Conservation (phyloP, 805 yeast genomes). For the Schizosaccharomyces pombe region DNA sequence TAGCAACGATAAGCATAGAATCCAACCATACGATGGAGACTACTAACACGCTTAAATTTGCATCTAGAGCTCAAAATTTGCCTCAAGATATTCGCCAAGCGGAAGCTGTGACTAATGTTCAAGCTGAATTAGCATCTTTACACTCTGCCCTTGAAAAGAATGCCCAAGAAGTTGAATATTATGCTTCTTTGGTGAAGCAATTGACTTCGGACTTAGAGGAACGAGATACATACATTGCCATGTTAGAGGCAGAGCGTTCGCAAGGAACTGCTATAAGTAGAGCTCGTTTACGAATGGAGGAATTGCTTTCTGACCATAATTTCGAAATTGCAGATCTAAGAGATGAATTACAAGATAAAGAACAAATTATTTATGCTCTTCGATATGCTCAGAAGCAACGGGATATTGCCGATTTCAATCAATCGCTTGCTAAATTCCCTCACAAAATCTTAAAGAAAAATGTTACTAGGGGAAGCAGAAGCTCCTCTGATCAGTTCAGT, state of each 20-base stretch:
- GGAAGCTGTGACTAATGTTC: slow-evolving; percentile 16
- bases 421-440: too few species aligned
- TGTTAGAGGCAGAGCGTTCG: background rate
- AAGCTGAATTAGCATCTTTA: slow-evolving; percentile 18
- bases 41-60: slow-evolving; percentile 67
- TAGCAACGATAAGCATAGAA: slow-evolving; percentile 44
- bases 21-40: slow-evolving; percentile 58
- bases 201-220: background rate
- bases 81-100: slow-evolving; percentile 17
- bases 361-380: slow-evolving; percentile 1
- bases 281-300: background rate
- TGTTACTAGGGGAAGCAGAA: too few species aligned
- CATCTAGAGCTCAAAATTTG: slow-evolving; percentile 77
- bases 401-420: slow-evolving; percentile 3
- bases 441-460: too few species aligned
- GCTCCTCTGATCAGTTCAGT: too few species aligned
- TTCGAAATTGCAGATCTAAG: slow-evolving; percentile 2
- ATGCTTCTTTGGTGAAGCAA: slow-evolving; percentile 14
- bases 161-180: slow-evolving; percentile 22
- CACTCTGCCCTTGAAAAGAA: slow-evolving; percentile 22
- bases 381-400: background rate
- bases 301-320: slow-evolving; percentile 4
- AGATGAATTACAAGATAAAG: background rate
- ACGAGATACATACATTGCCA: background rate
- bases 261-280: background rate